These are phyloP conservation scores for Prunus mume DNA, from an alignment of 306 rosid species.

Conservation along the genomic window DNA sequence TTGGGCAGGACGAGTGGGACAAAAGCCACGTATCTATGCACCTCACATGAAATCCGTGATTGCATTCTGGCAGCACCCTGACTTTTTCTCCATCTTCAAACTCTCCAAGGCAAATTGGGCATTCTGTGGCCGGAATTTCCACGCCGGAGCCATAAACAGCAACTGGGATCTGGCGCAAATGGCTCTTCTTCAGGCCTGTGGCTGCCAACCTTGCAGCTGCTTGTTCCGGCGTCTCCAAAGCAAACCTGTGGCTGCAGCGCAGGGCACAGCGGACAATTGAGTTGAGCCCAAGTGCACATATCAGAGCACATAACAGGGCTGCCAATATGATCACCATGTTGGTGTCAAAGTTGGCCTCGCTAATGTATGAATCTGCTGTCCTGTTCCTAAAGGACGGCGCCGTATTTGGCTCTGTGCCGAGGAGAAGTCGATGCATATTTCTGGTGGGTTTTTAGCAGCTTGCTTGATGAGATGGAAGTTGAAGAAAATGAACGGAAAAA, in stretches of 20 bases:
- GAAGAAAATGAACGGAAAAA: background rate
- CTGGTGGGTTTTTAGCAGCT: too few relatives aligned
- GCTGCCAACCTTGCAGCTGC: slow-evolving; percentile 35
- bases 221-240: slow-evolving; percentile 36
- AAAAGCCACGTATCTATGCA: slow-evolving; percentile 83
- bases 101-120: slow-evolving; percentile 81
- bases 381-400: slow-evolving; percentile 41
- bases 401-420: slow-evolving; percentile 25
- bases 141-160: slow-evolving; percentile 51
- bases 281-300: slow-evolving; percentile 70
- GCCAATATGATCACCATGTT: slow-evolving; percentile 84
- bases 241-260: slow-evolving; percentile 48
- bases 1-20: slow-evolving; percentile 87
- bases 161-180: slow-evolving; percentile 60
- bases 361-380: slow-evolving; percentile 28
- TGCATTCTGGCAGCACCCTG: slow-evolving; percentile 66
- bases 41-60: slow-evolving; percentile 78
- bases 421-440: slow-evolving; percentile 33
- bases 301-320: slow-evolving; percentile 63
- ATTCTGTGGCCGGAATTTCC: slow-evolving; percentile 60
- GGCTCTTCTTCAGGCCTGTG: slow-evolving; percentile 57
- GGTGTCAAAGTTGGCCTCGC: slow-evolving; percentile 57
- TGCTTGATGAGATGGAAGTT: background rate
- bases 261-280: slow-evolving; percentile 62
- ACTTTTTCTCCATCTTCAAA: slow-evolving; percentile 70